Evolutionary conservation across 257 asterid species (phyloP), one percentile per base, ranked within the genome.

Genomic region (Solanum piurae): DNA sequence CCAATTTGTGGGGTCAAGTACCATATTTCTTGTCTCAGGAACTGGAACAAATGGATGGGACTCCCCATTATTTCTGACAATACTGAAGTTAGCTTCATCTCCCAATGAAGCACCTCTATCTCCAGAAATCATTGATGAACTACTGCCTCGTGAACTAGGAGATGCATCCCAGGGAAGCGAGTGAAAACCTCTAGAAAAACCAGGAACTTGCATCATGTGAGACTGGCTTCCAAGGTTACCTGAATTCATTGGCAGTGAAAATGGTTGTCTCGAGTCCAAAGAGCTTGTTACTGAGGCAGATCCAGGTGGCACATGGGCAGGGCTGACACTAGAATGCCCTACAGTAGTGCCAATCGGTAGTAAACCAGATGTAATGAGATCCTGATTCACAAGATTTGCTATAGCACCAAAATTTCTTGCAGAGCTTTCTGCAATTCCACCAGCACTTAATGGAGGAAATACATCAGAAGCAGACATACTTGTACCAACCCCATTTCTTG

Each of bases 1-100:
- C 98, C 98, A 95, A 83, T 90, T 93, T 29, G 95, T 90, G 86
- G 94, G 94, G 44, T 94, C 98, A 77, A 89, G 95, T 62, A 86
- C 62, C 83, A 87, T 37, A 87, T 87, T 91, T 92, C 95, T 91
- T 6, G 94, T 80, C 90, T 93, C 98, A 1, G 95, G 72, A 86
- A 91, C 90, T 66, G 96, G 80, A 77, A 87, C 91, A 66, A 89
- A 91, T 89, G 89, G 86, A 77, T 94, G 93, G 80, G 89, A 90
- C 76, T 93, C 97, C 4, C 86, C 90, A 88, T 86, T 92, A 87
- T 88, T 93, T 87, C 94, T 91, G 25, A 89, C 89, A 75, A 94
- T 89, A 90, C 98, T 90, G 66, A 83, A 89, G 84, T 72, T 89
- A 52, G 84, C 83, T 83, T 91, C 99, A 85, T 91, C 95, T 12